Conservation (phyloP, 306 rosid species). For the Castanea sativa region DNA sequence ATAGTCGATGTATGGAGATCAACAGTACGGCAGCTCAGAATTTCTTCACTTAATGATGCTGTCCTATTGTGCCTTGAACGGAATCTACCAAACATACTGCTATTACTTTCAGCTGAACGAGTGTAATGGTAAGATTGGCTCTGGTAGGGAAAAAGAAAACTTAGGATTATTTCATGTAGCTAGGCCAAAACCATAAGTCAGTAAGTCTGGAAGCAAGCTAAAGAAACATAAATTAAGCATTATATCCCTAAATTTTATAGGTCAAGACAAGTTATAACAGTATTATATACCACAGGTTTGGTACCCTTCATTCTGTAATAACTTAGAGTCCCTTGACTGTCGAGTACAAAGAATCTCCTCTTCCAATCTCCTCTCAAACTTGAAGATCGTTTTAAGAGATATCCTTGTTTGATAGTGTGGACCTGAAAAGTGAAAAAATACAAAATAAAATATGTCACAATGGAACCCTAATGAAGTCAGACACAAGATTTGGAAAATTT, state of each 20-base stretch:
- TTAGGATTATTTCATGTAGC: conserved; percentile 9
- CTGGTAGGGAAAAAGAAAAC: conserved; percentile 22
- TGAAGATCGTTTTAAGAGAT: conserved; percentile 87
- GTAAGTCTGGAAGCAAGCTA: neutral
- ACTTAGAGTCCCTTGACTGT: conserved; percentile 66
- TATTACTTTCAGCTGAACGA: conserved; percentile 67
- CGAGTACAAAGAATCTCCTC: conserved; percentile 85
- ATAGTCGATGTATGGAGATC: conserved; percentile 83
- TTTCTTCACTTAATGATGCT: conserved; percentile 60
- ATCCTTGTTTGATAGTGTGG: conserved; percentile 82
- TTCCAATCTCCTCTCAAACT: conserved; percentile 90
- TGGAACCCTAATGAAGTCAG: neutral
- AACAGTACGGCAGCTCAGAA: conserved; percentile 64
- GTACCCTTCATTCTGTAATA: conserved; percentile 72
- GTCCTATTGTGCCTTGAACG: conserved; percentile 72
- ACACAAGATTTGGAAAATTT: neutral
- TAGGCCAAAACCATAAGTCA: neutral
- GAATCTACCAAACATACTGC: conserved; percentile 89
- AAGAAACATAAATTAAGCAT: neutral
- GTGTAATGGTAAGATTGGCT: conserved; percentile 50
- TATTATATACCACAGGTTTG: conserved; percentile 68
- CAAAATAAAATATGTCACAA: neutral
- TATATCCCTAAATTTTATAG: neutral
- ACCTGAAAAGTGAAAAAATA: conserved; percentile 37
- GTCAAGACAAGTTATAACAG: conserved; percentile 17